Conservation (phyloP, 164 flowering plant species). For the Protea cynaroides region DNA sequence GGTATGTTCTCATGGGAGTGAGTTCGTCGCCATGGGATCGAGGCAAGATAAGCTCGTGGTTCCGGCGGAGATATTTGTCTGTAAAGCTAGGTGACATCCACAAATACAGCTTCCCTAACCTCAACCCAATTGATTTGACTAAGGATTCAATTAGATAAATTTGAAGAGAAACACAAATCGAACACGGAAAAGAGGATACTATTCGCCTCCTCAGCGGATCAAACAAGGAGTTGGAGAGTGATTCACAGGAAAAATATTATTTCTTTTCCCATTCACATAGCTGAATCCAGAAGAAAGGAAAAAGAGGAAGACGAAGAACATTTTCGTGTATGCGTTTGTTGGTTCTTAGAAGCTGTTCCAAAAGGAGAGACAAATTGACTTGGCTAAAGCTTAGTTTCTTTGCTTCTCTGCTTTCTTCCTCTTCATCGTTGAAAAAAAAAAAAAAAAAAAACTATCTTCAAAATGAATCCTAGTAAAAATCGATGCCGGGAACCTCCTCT, state of each 20-base stretch:
- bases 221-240: background rate
- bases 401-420: background rate
- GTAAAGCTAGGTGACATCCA: constrained; percentile 9
- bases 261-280: too few relatives aligned
- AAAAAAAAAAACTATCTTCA: too few relatives aligned
- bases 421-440: too few relatives aligned
- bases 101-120: background rate
- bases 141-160: background rate
- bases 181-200: background rate
- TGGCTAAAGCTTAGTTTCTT: background rate
- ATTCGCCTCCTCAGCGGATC: background rate
- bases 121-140: constrained; percentile 9
- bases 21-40: too few relatives aligned
- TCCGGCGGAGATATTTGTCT: too few relatives aligned
- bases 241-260: too few relatives aligned
- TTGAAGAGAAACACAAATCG: too few relatives aligned
- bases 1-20: too few relatives aligned
- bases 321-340: background rate
- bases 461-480: too few relatives aligned
- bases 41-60: too few relatives aligned
- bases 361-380: background rate
- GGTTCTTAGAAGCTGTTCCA: background rate
- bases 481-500: too few relatives aligned
- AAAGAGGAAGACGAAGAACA: background rate
- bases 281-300: background rate